Evolutionary conservation across 2,329 filamentous ascomycete genomes (phyloP).

Genomic region (Botrytis fragariae): DNA sequence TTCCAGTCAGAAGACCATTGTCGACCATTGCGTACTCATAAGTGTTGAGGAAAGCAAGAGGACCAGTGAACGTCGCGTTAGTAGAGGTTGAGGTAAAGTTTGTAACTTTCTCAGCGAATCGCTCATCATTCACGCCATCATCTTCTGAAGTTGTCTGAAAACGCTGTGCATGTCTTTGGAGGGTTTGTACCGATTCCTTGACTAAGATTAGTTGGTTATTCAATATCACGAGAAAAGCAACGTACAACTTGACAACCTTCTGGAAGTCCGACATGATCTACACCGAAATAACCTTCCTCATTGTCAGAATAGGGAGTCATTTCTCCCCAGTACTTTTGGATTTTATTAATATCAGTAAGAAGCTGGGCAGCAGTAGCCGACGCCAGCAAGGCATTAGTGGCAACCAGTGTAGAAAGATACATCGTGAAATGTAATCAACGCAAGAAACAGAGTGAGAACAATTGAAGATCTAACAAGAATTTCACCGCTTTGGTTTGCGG

Average conservation of each 20-base stretch:
- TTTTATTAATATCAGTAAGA: slow-evolving; percentile 37
- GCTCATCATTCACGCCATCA: slow-evolving; percentile 49
- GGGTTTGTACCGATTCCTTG: slow-evolving; percentile 44
- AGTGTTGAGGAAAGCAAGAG: slow-evolving; percentile 51
- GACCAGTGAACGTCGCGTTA: slow-evolving; percentile 43
- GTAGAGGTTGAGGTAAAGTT: slow-evolving; percentile 45
- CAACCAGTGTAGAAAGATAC: slow-evolving; percentile 8
- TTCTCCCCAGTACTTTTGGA: slow-evolving; percentile 45
- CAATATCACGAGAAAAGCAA: neutral
- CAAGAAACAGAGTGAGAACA: neutral
- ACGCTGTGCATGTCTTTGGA: slow-evolving; percentile 55
- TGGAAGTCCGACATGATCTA: slow-evolving; percentile 48
- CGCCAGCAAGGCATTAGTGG: slow-evolving; percentile 8
- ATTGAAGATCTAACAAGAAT: neutral
- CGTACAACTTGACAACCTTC: slow-evolving; percentile 51
- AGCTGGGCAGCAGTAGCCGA: slow-evolving; percentile 22
- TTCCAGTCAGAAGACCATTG: slow-evolving; percentile 45
- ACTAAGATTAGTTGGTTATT: neutral
- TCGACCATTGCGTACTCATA: slow-evolving; percentile 49
- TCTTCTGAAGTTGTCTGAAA: slow-evolving; percentile 45
- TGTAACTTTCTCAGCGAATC: slow-evolving; percentile 49
- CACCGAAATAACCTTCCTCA: slow-evolving; percentile 46
- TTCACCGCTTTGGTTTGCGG: neutral
- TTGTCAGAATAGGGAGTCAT: slow-evolving; percentile 49
- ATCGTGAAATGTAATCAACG: neutral